phyloP scores from a whole-genome alignment of 2,329 filamentous ascomycete species.

The Scolecobasidium constrictum region DNA sequence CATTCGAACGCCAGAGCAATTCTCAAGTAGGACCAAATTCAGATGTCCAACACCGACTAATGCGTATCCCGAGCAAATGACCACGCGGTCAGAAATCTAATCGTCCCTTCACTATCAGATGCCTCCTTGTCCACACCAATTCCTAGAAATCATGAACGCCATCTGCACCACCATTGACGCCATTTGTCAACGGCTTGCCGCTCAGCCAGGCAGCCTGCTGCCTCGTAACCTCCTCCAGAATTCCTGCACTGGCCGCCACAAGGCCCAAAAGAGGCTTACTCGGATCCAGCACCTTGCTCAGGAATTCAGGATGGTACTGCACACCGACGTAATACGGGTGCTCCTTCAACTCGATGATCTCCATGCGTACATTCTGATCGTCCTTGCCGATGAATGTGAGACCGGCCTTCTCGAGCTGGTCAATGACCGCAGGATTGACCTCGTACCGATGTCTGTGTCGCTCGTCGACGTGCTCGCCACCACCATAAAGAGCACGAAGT shows the following conservation, averaged over 20 bases:
- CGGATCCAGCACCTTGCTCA: conserved; percentile 62
- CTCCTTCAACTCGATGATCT: conserved; percentile 70
- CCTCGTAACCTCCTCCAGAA: conserved; percentile 41
- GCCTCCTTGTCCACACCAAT: too few species aligned
- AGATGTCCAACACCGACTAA: too few species aligned
- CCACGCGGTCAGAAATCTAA: too few species aligned
- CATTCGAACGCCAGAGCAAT: too few species aligned
- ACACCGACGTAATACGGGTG: conserved; percentile 80
- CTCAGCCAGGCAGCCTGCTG: background rate
- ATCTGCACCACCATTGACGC: conserved; percentile 8
- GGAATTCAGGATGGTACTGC: conserved; percentile 84
- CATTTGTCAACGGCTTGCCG: conserved; percentile 2
- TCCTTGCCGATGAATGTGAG: conserved; percentile 73
- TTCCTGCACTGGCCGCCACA: conserved; percentile 64
- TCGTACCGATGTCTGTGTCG: conserved; percentile 85
- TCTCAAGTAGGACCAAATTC: too few species aligned
- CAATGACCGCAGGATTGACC: conserved; percentile 71
- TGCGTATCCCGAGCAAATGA: too few species aligned
- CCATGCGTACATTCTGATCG: conserved; percentile 67
- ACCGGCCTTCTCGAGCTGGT: conserved; percentile 55
- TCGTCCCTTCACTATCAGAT: too few species aligned
- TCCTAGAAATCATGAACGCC: background rate
- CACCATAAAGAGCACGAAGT: conserved; percentile 63
- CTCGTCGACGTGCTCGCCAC: conserved; percentile 42
- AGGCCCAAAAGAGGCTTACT: conserved; percentile 74